Conservation (phyloP, 2,329 filamentous ascomycete genomes). For the Gliomastix tumulicola region DNA sequence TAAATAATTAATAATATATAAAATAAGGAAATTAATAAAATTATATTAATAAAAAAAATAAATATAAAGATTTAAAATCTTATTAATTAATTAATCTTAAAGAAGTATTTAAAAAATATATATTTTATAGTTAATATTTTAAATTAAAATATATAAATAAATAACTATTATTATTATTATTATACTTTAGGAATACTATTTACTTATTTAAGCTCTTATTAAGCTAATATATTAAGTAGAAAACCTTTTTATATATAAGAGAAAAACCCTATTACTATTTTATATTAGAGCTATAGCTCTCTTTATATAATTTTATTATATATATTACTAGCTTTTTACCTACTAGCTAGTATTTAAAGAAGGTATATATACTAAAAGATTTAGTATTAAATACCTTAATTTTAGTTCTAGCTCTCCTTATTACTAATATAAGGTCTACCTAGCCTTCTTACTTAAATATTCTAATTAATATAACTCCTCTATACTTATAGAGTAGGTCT, state of each 20-base stretch:
- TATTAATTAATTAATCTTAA: background rate
- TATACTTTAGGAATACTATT: background rate
- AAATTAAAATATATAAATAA: background rate
- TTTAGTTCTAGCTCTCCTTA: background rate
- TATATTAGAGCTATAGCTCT: too few relatives aligned
- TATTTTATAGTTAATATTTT: background rate
- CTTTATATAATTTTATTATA: too few relatives aligned
- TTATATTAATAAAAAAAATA: too few relatives aligned
- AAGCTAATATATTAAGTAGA: background rate
- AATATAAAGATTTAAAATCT: background rate
- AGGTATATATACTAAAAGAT: background rate
- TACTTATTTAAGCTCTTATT: background rate
- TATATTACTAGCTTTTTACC: too few relatives aligned
- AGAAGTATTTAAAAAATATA: background rate
- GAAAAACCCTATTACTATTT: too few relatives aligned
- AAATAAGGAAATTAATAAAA: background rate
- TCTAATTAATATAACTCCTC: background rate
- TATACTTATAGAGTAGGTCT: too few relatives aligned
- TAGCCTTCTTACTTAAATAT: background rate
- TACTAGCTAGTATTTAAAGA: too few relatives aligned
- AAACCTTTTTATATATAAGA: too few relatives aligned
- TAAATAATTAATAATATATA: background rate
- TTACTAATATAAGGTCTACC: background rate
- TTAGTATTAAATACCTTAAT: background rate
- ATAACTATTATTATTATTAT: background rate